These are phyloP conservation scores for Eimeria necatrix DNA, from an alignment of 169 alveolate species.

Conservation along the genomic window DNA sequence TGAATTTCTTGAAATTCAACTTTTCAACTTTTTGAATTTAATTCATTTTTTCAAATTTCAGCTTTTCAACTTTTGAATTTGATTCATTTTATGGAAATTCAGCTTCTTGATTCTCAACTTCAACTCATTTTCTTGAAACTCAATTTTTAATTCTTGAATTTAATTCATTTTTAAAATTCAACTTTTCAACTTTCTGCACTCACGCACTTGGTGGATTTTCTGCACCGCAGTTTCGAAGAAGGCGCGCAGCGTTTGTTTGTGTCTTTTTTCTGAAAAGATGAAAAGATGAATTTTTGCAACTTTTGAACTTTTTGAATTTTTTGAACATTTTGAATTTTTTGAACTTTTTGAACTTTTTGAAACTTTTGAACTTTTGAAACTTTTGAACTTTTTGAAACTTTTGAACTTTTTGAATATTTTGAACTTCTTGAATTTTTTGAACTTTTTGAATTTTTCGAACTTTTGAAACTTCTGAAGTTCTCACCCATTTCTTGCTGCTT, in stretches of 20 bases:
- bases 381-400: not conserved
- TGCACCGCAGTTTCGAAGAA: not conserved
- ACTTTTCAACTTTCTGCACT: not conserved
- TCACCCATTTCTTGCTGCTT: slow-evolving; percentile 30
- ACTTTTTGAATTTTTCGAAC: not conserved
- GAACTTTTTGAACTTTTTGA: too few relatives aligned
- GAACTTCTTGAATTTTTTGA: not conserved
- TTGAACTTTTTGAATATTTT: not conserved
- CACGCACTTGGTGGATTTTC: not conserved
- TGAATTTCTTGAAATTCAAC: too few relatives aligned
- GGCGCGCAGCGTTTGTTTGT: not conserved
- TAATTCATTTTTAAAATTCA: too few relatives aligned
- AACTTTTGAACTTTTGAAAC: not conserved
- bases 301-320: not conserved
- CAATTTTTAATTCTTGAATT: too few relatives aligned
- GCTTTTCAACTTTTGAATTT: not conserved
- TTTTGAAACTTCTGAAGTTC: not conserved
- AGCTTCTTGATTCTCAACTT: too few relatives aligned
- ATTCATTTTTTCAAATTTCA: too few relatives aligned
- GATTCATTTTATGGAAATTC: not conserved
- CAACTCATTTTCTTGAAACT: too few relatives aligned
- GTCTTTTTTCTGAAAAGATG: not conserved
- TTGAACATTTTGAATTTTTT: too few relatives aligned
- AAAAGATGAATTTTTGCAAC: not conserved
- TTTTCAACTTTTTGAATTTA: too few relatives aligned